Base-by-base conservation (phyloP, 768 basidiomycete genomes). In the Suillus brevipes region DNA sequence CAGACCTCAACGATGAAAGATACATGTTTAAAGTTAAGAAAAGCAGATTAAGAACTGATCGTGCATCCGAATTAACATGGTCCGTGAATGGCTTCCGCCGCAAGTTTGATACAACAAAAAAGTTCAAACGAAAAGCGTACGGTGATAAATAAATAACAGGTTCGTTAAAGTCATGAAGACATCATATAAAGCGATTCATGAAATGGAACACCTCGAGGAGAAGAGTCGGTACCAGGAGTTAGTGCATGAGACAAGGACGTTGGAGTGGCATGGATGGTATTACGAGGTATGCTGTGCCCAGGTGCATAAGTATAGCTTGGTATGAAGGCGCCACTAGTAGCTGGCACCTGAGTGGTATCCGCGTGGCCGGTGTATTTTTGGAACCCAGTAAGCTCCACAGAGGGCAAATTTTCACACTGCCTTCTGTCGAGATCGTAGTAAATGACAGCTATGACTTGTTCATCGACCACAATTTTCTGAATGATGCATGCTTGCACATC, bases 391-490 rank as follows among this genome's bases (percentile, higher is more conserved):
- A 92, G 79, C 71, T 88, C 83, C 65, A 85, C 89, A 57, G 85
- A 83, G 18, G 91, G 89, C 76, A 82, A 78, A 63, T 76, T 72
- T 65, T 80, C 80, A 42, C 79, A 78, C 68, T 80, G 76, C 68
- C 79, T 81, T 72, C 88, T 85, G 70, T 89, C 87, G 69, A 92
- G 78, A 68, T 89, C 85, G 74, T 91, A 92, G 58, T 87, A 81
- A 68, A 91, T 77, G 69, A 83, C 84, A 61, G 90, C 83, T 60
- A 90, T 78, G 20, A 85, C 82, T 66, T 84, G 82, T 69, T 83
- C 83, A 77, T 91, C 89, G 63, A 86, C 82, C 64, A 86, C 79
- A 69, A 93, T 78, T 78, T 91, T 86, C 78, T 93, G 91, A 37
- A 86, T 86, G 73, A 92, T 81, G 52, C 75, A 82, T 59, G 58